These are phyloP conservation scores for Camillea tinctor DNA, from an alignment of 2,329 filamentous ascomycete species.

Conservation along the genomic window DNA sequence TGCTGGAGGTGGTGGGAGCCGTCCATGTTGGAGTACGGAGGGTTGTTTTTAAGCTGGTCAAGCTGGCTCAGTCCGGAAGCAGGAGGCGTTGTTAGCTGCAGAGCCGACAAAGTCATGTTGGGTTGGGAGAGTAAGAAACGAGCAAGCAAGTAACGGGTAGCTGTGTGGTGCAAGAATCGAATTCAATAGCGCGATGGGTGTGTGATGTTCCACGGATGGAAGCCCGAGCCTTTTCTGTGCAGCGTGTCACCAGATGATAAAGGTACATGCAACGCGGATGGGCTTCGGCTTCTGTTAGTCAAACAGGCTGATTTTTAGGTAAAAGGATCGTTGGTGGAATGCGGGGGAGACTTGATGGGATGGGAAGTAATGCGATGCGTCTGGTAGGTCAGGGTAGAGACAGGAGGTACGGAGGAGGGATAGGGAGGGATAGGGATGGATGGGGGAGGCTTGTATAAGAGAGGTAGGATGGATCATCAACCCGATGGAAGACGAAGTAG, in stretches of 20 bases:
- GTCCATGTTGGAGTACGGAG: constrained; percentile 30
- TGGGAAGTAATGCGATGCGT: constrained; percentile 7
- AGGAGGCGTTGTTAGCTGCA: constrained; percentile 5
- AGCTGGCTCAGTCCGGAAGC: constrained; percentile 11
- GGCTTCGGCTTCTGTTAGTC: constrained; percentile 46
- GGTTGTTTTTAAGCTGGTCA: constrained; percentile 18
- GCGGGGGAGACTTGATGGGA: constrained; percentile 39
- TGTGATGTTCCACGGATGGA: constrained; percentile 2
- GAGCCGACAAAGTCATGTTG: constrained; percentile 1
- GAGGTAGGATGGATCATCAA: background rate
- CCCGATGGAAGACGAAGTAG: background rate
- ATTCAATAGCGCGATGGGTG: constrained; percentile 28
- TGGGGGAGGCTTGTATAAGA: background rate
- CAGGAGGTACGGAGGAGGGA: too few relatives aligned
- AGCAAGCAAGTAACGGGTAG: background rate
- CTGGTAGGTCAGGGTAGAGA: background rate
- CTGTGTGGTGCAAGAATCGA: constrained; percentile 23
- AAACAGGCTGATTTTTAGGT: constrained; percentile 44
- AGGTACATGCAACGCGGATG: constrained; percentile 14
- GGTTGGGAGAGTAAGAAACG: background rate
- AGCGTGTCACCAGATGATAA: constrained; percentile 20
- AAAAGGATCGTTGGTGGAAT: constrained; percentile 40
- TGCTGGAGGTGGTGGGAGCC: constrained; percentile 9
- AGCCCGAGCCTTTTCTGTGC: constrained; percentile 4
- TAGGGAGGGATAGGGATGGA: too few relatives aligned